Conservation (phyloP, 2,329 filamentous ascomycete genomes). For the Eutypella sp. region DNA sequence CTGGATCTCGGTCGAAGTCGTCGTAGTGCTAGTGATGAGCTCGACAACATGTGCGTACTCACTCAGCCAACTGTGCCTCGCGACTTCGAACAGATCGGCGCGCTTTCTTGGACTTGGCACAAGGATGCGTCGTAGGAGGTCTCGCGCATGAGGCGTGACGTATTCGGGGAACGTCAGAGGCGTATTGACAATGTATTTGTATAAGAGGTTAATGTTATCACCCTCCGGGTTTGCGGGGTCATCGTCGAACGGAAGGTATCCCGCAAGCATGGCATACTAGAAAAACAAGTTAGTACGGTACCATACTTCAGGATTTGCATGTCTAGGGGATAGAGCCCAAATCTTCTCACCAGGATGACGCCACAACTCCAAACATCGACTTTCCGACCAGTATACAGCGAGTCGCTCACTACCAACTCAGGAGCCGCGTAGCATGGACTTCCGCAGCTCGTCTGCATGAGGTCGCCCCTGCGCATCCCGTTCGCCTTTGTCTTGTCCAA, state of each 20-base stretch:
- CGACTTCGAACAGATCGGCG: conserved; percentile 94
- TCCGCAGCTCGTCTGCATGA: conserved; percentile 99
- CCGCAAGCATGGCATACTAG: conserved; percentile 97
- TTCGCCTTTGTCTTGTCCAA: conserved; percentile 73
- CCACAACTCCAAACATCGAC: conserved; percentile 99
- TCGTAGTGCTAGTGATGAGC: conserved; percentile 94
- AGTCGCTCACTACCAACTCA: conserved; percentile 95
- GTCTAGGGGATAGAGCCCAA: conserved; percentile 14
- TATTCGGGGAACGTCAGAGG: conserved; percentile 98
- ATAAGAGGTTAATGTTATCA: conserved; percentile 97
- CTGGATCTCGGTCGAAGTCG: conserved; percentile 78
- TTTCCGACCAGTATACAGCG: conserved; percentile 92
- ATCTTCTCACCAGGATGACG: conserved; percentile 78
- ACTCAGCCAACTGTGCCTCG: conserved; percentile 94
- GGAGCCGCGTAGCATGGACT: conserved; percentile 97
- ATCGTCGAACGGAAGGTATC: conserved; percentile 96
- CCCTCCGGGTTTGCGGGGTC: conserved; percentile 97
- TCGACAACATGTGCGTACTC: conserved; percentile 96
- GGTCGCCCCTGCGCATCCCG: conserved; percentile 77
- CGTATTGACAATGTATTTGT: conserved; percentile 98
- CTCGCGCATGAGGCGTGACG: conserved; percentile 91
- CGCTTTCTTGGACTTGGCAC: conserved; percentile 93
- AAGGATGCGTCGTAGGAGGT: conserved; percentile 85
- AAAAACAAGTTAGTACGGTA: conserved; percentile 18
- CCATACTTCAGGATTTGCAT: neutral